Evolutionary conservation across 2,329 filamentous ascomycete genomes (phyloP).

Genomic region (Exophiala aquamarina): DNA sequence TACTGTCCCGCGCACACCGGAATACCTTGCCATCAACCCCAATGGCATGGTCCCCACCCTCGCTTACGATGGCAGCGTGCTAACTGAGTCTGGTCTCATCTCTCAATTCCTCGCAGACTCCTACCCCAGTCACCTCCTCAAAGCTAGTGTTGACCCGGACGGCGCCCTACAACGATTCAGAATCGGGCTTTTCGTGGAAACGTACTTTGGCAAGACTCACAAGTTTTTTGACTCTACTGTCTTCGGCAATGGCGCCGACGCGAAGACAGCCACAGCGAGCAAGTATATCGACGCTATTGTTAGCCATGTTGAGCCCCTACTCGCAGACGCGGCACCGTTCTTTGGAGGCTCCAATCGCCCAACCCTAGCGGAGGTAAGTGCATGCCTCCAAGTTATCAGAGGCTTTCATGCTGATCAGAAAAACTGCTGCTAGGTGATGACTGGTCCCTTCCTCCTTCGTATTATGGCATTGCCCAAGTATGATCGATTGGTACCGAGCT

Average conservation of each 20-base stretch:
- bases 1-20: slow-evolving; percentile 6
- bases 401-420: slow-evolving; percentile 15
- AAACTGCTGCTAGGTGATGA: slow-evolving; percentile 57
- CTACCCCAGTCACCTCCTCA: slow-evolving; percentile 63
- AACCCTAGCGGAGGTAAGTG: slow-evolving; percentile 69
- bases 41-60: slow-evolving; percentile 36
- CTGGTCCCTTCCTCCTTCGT: slow-evolving; percentile 67
- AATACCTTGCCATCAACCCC: slow-evolving; percentile 32
- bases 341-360: slow-evolving; percentile 64
- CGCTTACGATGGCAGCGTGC: slow-evolving; percentile 32
- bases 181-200: slow-evolving; percentile 70
- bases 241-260: slow-evolving; percentile 50
- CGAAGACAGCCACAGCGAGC: slow-evolving; percentile 49
- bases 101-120: slow-evolving; percentile 37
- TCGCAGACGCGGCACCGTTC: slow-evolving; percentile 58
- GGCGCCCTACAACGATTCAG: slow-evolving; percentile 64
- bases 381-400: background rate
- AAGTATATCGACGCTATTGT: slow-evolving; percentile 56
- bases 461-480: slow-evolving; percentile 56
- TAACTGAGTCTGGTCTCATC: slow-evolving; percentile 47
- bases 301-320: slow-evolving; percentile 72
- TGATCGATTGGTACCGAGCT: slow-evolving; percentile 51
- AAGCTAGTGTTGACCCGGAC: slow-evolving; percentile 54
- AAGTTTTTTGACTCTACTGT: slow-evolving; percentile 47
- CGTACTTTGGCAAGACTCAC: slow-evolving; percentile 63